Base-by-base conservation (phyloP, 2,329 filamentous ascomycete species). In the Penicillium sp. region DNA sequence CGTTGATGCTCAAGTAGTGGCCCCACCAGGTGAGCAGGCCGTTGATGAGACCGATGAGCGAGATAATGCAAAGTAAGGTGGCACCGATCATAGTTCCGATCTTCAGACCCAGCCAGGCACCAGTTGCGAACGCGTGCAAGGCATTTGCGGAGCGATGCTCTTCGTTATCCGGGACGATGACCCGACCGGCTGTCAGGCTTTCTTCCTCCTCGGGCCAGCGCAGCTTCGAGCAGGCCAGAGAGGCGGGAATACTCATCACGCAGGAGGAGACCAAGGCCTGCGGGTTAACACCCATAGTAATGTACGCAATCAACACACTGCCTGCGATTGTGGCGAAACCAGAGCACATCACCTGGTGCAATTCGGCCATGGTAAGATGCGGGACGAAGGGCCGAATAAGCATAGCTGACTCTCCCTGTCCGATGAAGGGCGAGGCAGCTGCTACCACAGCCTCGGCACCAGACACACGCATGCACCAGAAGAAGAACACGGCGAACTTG, bases 171-270 rank as follows among this genome's bases (percentile, higher is more conserved):
- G 90, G 90, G 24, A 95, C 82, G 38, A 92, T 84, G 27, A 94
- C 87, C 16, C 85, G 83, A 50, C 90, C 90, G 4, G 89, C 87
- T 0, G 91, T 96, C 31, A 95, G 78, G 0, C 90, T 89, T 72
- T 92, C 88, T 70, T 95, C 90, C 3, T 84, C 87, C 75, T 96
- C 92, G 2, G 92, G 92, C 70, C 88, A 96, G 51, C 92, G 87
- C 63, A 96, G 80, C 76, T 96, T 96, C 57, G 88, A 92, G 55
- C 94, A 86, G 45, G 91, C 91, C 13, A 96, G 80, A 3, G 90
- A 95, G 1, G 91, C 91, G 0, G 92, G 92, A 58, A 96, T 96
- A 63, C 88, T 92, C 92, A 96, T 96, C 70, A 96, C 91, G 68
- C 91, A 96, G 7, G 89, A 92, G 2, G 90, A 95, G 25, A 96